Percentiles rank a stretch among this genome's conserved stretches.
These are phyloP conservation scores for Coprinopsis cinerea DNA, from an alignment of 768 basidiomycete species.

Conservation along the genomic window DNA sequence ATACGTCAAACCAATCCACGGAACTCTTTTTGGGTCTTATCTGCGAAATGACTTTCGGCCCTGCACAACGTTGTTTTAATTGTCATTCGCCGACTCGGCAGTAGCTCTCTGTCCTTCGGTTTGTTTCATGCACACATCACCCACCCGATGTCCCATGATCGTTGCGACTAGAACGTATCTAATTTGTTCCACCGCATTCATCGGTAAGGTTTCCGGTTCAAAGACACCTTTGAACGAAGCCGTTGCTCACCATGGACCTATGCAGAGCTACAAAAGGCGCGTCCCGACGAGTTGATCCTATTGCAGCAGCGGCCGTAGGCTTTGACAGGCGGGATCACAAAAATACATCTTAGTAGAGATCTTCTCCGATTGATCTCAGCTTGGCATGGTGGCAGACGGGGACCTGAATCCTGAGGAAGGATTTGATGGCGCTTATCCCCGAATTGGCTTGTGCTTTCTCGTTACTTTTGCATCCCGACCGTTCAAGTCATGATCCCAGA, in stretches of 20 bases:
- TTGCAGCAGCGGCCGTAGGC: background rate
- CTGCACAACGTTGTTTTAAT: too few species aligned
- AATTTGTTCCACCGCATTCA: too few species aligned
- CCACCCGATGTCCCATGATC: too few species aligned
- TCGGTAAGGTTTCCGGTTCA: background rate
- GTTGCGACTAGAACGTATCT: too few species aligned
- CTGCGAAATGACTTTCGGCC: too few species aligned
- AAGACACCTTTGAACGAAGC: background rate
- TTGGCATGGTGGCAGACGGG: background rate
- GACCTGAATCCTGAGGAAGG: background rate
- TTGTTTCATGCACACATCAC: too few species aligned
- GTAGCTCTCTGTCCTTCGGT: too few species aligned
- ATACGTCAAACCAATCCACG: too few species aligned
- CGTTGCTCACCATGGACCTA: background rate
- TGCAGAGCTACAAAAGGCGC: background rate
- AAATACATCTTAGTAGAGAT: background rate
- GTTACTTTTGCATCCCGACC: too few species aligned
- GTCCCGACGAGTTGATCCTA: background rate
- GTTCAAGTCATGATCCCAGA: background rate
- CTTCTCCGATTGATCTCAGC: background rate
- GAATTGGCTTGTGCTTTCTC: background rate
- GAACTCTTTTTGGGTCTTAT: background rate
- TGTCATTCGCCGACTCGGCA: too few species aligned
- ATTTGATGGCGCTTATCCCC: background rate
- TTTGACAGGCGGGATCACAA: background rate